Conservation (phyloP, 2,329 filamentous ascomycete species). For the Cladophialophora chaetospira region DNA sequence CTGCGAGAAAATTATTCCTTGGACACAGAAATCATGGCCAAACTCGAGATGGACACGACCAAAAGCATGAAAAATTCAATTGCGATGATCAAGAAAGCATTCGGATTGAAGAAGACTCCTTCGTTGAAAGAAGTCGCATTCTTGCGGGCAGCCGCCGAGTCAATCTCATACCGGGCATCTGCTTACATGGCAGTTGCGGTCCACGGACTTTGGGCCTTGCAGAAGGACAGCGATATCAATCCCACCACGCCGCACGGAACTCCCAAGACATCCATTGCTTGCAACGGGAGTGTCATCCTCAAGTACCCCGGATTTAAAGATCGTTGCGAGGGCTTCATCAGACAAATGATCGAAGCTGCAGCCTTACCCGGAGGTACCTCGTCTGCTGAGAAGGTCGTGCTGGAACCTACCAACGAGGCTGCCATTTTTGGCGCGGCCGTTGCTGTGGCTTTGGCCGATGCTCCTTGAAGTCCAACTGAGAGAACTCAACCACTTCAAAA, state of each 20-base stretch:
- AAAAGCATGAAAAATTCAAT: slow-evolving; percentile 42
- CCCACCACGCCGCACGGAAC: slow-evolving; percentile 14
- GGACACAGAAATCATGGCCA: slow-evolving; percentile 61
- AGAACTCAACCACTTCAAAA: not conserved
- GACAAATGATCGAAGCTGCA: slow-evolving; percentile 42
- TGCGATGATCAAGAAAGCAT: slow-evolving; percentile 53
- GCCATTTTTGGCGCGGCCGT: slow-evolving; percentile 51
- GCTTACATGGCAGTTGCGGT: slow-evolving; percentile 65
- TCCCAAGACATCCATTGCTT: slow-evolving; percentile 49
- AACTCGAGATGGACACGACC: slow-evolving; percentile 54
- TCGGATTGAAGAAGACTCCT: slow-evolving; percentile 51
- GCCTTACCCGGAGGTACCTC: slow-evolving; percentile 29
- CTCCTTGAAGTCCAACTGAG: slow-evolving; percentile 17
- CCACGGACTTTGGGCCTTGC: slow-evolving; percentile 62
- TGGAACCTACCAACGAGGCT: slow-evolving; percentile 47
- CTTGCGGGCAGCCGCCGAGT: slow-evolving; percentile 54
- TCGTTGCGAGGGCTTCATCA: slow-evolving; percentile 47
- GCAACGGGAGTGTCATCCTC: slow-evolving; percentile 55
- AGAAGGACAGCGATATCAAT: slow-evolving; percentile 52
- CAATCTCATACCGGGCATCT: slow-evolving; percentile 61
- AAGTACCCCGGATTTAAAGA: slow-evolving; percentile 53
- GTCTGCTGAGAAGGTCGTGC: slow-evolving; percentile 36
- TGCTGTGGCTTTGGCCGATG: slow-evolving; percentile 46
- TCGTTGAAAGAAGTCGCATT: slow-evolving; percentile 56
- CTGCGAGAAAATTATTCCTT: slow-evolving; percentile 60